Evolutionary conservation across 225 moss, liverwort and hornwort genomes (phyloP), one percentile per base, ranked within the genome.

Genomic region (Ulota crispa): DNA sequence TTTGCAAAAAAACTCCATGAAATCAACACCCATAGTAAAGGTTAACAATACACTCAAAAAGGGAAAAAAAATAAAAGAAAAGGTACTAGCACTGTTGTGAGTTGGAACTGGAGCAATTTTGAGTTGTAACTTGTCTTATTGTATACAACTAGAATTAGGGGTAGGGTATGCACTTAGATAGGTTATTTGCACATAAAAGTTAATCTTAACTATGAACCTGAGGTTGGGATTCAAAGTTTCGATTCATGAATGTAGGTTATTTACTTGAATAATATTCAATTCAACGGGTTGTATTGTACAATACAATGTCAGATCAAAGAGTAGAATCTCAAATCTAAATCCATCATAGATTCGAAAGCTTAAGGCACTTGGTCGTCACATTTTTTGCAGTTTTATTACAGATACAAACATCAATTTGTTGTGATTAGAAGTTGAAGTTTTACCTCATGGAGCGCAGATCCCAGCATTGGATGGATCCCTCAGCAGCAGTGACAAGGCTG

Each of bases 401-500:
- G 15, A 76, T 9, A 32, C 2, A 64, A n/a, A 3, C 15, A n/a
- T 16, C 23, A 50, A 54, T 63, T 50, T 60, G n/a, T 50, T 72
- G 21, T 21, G 5, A 62, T 11, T 14, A 30, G 54, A 23, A 41
- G 23, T 62, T 21, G 15, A 62, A 77, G 47, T 13, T 69, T 39
- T 82, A 93, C 96, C 89, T 94, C 96, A 96, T 94, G 32, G 91
- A 90, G 30, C 96, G 92, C 72, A 94, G 91, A 79, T 96, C 96
- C 96, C 96, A 96, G 84, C 90, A 85, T 72, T 91, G 91, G 23
- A 94, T 83, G 50, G 96, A 92, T 50, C 88, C 91, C 73, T 94
- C 96, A 19, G 92, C 83, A 72, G 91, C 79, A 34, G 96, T 96
- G 62, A 90, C 91, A 15, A 96, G 89, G 45, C 89, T 92, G 43